phyloP scores from a whole-genome alignment of 2,329 filamentous ascomycete species.

The Pseudogymnoascus sp. region DNA sequence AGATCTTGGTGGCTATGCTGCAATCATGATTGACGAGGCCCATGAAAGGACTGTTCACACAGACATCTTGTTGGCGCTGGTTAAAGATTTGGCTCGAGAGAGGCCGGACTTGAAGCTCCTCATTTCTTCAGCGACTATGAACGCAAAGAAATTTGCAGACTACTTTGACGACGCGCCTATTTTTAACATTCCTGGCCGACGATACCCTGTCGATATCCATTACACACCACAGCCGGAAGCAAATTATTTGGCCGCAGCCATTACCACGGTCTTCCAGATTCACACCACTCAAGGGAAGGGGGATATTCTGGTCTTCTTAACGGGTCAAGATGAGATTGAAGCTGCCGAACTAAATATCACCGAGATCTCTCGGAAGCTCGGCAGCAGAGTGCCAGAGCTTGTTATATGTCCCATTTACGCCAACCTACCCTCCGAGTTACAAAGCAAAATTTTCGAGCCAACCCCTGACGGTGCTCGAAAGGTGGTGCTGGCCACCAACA shows the following conservation, averaged over 20 bases:
- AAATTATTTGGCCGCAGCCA: slow-evolving; percentile 83
- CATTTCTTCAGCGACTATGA: slow-evolving; percentile 90
- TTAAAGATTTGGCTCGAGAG: slow-evolving; percentile 80
- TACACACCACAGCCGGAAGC: slow-evolving; percentile 87
- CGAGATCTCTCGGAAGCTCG: slow-evolving; percentile 80
- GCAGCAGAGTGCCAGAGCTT: slow-evolving; percentile 74
- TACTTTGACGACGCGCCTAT: slow-evolving; percentile 93
- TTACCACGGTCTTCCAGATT: slow-evolving; percentile 92
- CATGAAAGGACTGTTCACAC: slow-evolving; percentile 90
- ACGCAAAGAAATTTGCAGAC: slow-evolving; percentile 81
- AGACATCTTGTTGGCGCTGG: slow-evolving; percentile 77
- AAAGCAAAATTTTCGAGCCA: slow-evolving; percentile 89
- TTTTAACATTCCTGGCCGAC: slow-evolving; percentile 85
- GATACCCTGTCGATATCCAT: slow-evolving; percentile 84
- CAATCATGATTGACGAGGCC: slow-evolving; percentile 93
- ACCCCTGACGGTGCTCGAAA: slow-evolving; percentile 80
- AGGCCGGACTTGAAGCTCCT: slow-evolving; percentile 81
- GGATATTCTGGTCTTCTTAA: slow-evolving; percentile 90
- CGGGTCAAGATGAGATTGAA: slow-evolving; percentile 94
- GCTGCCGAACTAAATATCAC: slow-evolving; percentile 74
- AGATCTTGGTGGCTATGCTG: slow-evolving; percentile 71
- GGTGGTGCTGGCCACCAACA: slow-evolving; percentile 91
- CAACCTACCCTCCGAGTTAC: slow-evolving; percentile 81
- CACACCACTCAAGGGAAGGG: slow-evolving; percentile 78
- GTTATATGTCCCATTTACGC: slow-evolving; percentile 92